Evolutionary conservation across 441 rosid genomes (phyloP).

Genomic region (Aleurites moluccanus): DNA sequence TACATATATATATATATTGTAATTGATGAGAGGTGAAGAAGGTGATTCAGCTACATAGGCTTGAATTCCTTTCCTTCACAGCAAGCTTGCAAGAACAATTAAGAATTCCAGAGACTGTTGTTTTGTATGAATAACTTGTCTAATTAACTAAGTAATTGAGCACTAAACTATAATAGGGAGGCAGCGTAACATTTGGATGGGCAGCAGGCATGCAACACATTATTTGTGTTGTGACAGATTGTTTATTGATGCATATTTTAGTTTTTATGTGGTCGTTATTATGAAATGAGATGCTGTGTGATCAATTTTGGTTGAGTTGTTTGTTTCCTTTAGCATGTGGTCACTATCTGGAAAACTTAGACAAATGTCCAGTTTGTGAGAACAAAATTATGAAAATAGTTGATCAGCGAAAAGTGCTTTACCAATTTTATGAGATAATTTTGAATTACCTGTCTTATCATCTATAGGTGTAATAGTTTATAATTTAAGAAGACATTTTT

Average conservation of each 20-base stretch:
- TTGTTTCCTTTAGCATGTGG: not conserved
- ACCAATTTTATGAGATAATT: not conserved
- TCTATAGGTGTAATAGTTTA: not conserved
- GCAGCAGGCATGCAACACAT: not conserved
- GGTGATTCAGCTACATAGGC: not conserved
- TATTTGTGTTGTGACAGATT: not conserved
- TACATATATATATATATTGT: too few species aligned
- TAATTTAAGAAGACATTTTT: not conserved
- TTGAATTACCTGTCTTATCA: not conserved
- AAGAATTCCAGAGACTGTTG: not conserved
- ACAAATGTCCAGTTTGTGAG: not conserved
- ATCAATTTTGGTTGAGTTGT: not conserved
- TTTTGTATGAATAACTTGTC: constrained; percentile 6
- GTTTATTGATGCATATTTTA: not conserved
- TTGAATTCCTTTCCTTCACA: not conserved
- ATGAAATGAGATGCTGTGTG: not conserved
- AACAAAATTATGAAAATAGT: not conserved
- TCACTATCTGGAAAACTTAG: not conserved
- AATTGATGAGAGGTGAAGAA: not conserved
- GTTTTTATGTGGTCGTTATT: not conserved
- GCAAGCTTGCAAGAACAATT: not conserved
- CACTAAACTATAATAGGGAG: not conserved
- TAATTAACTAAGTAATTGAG: not conserved
- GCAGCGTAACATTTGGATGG: not conserved
- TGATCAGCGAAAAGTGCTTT: not conserved